Evolutionary conservation across 2,329 filamentous ascomycete species (phyloP), one percentile per base, ranked within the genome.

Genomic region (Fusarium sp.): DNA sequence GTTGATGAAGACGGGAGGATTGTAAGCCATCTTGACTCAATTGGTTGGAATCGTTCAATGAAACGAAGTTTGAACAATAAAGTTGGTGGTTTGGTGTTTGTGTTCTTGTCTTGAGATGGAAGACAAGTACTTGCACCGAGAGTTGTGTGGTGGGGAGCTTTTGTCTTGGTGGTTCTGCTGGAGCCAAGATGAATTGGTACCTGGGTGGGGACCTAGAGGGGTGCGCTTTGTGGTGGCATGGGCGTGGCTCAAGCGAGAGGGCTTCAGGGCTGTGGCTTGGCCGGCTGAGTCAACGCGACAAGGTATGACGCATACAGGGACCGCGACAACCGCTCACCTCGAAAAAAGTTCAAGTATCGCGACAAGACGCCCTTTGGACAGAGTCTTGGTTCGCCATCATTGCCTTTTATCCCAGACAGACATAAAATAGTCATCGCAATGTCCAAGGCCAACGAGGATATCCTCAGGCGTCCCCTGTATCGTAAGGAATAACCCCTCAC

Each of bases 381-480:
- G 32, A 34, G 13, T 25, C 52, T 30, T 30, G 34, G 56, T 41
- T 34, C 14, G 5, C 4, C 43, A 20, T 23, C 43, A 27, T 37
- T 39, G 10, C n/a, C 52, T 48, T 48, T n/a, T 37, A 34, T 34
- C 52, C 20, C 1, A 35, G 32, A 9, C 4, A 54, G 25, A 43
- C 9, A 58, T 8, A 35, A 16, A 7, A 45, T 54, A 14, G 25
- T 8, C 32, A 48, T 58, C 35, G 41, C 27, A 52, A 85, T 84
- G 83, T 80, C 84, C 16, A 84, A 85, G 68, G 83, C 82, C 63
- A 76, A 82, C 10, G 85, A 88, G 48, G 87, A 89, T 67, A 76
- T 88, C 52, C 81, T 87, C 27, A 83, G 85, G 73, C 84, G 87
- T 67, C 88, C 88, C 14, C 85, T 90, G 61, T 90, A 90, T 74